phyloP scores from a whole-genome alignment of 1,284 basidiomycete genomes.

The Leccinum subfulvum region DNA sequence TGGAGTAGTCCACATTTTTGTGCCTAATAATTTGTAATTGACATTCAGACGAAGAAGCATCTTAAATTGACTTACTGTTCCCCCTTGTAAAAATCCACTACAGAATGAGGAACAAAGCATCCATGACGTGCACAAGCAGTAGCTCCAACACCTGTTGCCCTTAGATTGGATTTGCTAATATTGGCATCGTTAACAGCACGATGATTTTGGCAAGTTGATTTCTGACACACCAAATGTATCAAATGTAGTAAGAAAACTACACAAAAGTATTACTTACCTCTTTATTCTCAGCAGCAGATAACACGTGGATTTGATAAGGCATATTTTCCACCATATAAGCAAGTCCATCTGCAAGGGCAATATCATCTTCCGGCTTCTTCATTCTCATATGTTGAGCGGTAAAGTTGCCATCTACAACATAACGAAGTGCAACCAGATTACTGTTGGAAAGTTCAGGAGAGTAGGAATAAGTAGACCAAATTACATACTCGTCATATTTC shows the following conservation, averaged over 20 bases:
- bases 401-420: constrained; percentile 21
- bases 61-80: background rate
- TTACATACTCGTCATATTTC: background rate
- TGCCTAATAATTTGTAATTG: constrained; percentile 5
- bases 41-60: background rate
- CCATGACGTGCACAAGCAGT: constrained; percentile 13
- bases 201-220: constrained; percentile 15
- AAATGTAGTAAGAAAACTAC: background rate
- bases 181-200: constrained; percentile 16
- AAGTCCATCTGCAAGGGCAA: constrained; percentile 13
- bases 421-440: background rate
- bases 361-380: constrained; percentile 9
- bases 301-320: too few species aligned
- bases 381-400: constrained; percentile 18
- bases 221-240: constrained; percentile 4
- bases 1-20: constrained; percentile 20
- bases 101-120: constrained; percentile 12
- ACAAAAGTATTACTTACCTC: background rate
- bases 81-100: constrained; percentile 25
- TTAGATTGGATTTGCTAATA: constrained; percentile 6
- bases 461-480: background rate
- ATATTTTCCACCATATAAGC: constrained; percentile 14
- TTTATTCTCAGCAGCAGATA: too few species aligned
- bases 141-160: constrained; percentile 7
- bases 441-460: background rate